These are phyloP conservation scores for Neofusicoccum sp. DNA, from an alignment of 2,329 filamentous ascomycete genomes.

Conservation along the genomic window DNA sequence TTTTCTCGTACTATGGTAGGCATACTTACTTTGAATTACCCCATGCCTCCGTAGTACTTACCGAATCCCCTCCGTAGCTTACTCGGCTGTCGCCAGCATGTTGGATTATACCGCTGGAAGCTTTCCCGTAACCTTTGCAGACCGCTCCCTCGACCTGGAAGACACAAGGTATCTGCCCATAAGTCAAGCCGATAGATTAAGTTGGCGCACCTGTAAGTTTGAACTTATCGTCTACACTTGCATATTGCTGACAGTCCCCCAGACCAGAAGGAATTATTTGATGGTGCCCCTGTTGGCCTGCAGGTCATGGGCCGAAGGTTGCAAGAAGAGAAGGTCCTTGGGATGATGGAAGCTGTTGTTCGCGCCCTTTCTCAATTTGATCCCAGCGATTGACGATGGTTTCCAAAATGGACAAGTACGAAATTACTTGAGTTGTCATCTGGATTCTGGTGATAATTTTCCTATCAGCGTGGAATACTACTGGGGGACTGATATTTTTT, in stretches of 20 bases:
- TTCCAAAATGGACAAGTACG: too few species aligned
- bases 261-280: conserved; percentile 19
- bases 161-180: neutral
- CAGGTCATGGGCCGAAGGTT: conserved; percentile 26
- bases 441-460: too few species aligned
- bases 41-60: neutral
- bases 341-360: conserved; percentile 11
- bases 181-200: neutral
- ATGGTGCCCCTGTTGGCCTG: conserved; percentile 25
- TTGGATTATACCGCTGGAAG: conserved; percentile 3
- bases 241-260: neutral
- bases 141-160: neutral
- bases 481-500: too few species aligned
- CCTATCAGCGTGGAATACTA: too few species aligned
- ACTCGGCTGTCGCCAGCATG: neutral
- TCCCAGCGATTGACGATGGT: too few species aligned
- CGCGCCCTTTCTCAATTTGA: too few species aligned
- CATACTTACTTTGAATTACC: conserved; percentile 21
- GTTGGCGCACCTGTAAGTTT: neutral
- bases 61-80: conserved; percentile 2
- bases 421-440: too few species aligned
- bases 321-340: conserved; percentile 27
- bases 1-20: conserved; percentile 22
- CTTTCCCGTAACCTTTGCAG: conserved; percentile 10
- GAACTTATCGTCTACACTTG: neutral